Percentiles rank a stretch among this genome's conserved stretches.
phyloP scores from a whole-genome alignment of 2,329 filamentous ascomycete species.

The Hypoxylon sp. region DNA sequence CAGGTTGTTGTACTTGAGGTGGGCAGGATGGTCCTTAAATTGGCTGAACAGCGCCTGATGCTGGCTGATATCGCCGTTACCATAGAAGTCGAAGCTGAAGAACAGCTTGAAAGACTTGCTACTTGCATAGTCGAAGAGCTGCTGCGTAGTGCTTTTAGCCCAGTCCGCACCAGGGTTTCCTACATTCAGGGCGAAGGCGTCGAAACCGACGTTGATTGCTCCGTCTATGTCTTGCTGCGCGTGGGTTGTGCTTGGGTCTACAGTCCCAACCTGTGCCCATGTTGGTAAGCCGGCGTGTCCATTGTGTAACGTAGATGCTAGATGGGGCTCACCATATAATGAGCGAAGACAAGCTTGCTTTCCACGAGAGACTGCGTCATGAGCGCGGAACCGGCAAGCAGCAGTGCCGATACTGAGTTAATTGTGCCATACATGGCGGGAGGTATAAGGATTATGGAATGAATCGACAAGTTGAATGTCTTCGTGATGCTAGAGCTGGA shows the following conservation, averaged over 20 bases:
- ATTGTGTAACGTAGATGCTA: not conserved
- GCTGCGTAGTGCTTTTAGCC: constrained; percentile 47
- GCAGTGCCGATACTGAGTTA: constrained; percentile 40
- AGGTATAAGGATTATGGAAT: not conserved
- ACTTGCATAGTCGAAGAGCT: constrained; percentile 54
- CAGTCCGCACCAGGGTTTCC: constrained; percentile 50
- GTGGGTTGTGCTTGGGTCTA: constrained; percentile 46
- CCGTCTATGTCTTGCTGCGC: constrained; percentile 52
- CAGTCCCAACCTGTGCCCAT: constrained; percentile 40
- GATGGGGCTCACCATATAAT: constrained; percentile 47
- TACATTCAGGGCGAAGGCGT: constrained; percentile 57
- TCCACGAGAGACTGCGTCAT: constrained; percentile 43
- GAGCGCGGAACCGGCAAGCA: constrained; percentile 42
- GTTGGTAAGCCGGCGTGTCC: constrained; percentile 4
- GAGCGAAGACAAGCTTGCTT: constrained; percentile 51
- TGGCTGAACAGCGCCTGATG: constrained; percentile 47
- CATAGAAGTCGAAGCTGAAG: constrained; percentile 56
- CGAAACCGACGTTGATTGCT: constrained; percentile 52
- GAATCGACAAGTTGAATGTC: not conserved
- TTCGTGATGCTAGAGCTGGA: constrained; percentile 11
- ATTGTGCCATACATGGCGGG: constrained; percentile 36
- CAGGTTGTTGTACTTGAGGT: constrained; percentile 48
- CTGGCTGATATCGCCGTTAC: constrained; percentile 46
- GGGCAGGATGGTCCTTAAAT: constrained; percentile 52
- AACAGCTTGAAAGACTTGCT: constrained; percentile 55